phyloP scores from a whole-genome alignment of 768 basidiomycete genomes.

The Coprinopsis cinerea region DNA sequence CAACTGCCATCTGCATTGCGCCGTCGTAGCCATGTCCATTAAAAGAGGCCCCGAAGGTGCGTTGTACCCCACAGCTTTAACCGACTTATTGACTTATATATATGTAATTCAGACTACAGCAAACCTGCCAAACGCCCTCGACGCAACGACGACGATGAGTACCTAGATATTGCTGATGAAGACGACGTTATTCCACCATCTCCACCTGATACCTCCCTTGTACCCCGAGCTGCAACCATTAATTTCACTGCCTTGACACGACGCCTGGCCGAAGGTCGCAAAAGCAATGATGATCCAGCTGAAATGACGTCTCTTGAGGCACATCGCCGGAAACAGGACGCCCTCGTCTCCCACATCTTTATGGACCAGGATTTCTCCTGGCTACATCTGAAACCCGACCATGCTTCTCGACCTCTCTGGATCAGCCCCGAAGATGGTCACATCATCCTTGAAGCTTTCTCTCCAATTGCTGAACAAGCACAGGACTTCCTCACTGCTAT shows the following conservation, averaged over 20 bases:
- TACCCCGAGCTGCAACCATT: conserved; percentile 75
- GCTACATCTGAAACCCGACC: conserved; percentile 85
- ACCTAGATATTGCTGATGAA: conserved; percentile 51
- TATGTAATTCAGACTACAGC: conserved; percentile 21
- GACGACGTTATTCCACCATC: conserved; percentile 53
- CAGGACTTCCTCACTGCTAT: conserved; percentile 98
- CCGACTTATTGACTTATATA: conserved; percentile 4
- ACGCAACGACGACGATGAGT: conserved; percentile 48
- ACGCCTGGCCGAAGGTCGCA: conserved; percentile 63
- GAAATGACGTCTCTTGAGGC: conserved; percentile 50
- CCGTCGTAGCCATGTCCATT: conserved; percentile 23
- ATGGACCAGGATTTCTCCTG: conserved; percentile 82
- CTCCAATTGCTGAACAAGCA: conserved; percentile 95
- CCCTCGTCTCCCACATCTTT: conserved; percentile 76
- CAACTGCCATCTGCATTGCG: conserved; percentile 3
- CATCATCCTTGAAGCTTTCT: conserved; percentile 97
- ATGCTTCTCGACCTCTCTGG: conserved; percentile 90
- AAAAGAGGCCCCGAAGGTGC: conserved; percentile 37
- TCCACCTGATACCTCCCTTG: conserved; percentile 46
- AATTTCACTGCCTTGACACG: conserved; percentile 82
- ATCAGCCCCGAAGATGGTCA: conserved; percentile 88
- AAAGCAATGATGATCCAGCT: conserved; percentile 35
- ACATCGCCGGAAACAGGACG: conserved; percentile 70
- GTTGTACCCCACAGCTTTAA: conserved; percentile 7
- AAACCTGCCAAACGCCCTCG: conserved; percentile 39